Base-by-base conservation (phyloP, 257 asterid genomes). In the Solanum etuberosum region DNA sequence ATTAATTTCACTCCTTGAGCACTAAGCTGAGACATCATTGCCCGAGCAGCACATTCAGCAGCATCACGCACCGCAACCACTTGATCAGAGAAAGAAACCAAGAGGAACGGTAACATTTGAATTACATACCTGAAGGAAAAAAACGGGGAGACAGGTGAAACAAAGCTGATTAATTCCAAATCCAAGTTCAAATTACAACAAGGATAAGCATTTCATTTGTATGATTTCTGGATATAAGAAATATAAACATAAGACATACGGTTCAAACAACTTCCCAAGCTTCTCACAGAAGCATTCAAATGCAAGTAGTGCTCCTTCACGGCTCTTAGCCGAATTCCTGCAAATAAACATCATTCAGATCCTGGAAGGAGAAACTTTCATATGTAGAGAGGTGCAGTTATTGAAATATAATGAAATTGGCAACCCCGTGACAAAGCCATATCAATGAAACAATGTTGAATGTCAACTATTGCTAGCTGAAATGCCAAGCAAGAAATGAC, bases 21-120 rank as follows among this genome's bases (percentile, higher is more conserved):
- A 90, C 94, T 95, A 83, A 97, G 97, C 88, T 96, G 94, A 89
- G 99, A 95, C 99, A 97, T 97, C 99, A 97, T 97, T 74, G 99
- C 99, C 87, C 99, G 99, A 87, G 99, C 98, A 78, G 99, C 99
- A 86, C 99, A 93, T 90, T 97, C 99, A 83, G 99, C 98, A 88
- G 98, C 99, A 83, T 97, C 99, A 91, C 99, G 94, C 88, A 97
- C 99, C 77, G 99, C 99, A 90, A 95, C 85, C 82, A 97, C 99
- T 94, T 89, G 99, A 90, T 97, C 99, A 90, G 99, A 95, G 94
- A 95, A 97, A 83, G 98, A 94, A 86, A 91, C 98, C 61, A 97
- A 90, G 85, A 97, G 99, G 54, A 97, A 90, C 43, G 99, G 99
- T 85, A 97, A 88, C 97, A 94, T 93, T 89, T 93, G 97, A 89